Evolutionary conservation across 1,284 basidiomycete genomes (phyloP).

Genomic region (Melampsora americana): DNA sequence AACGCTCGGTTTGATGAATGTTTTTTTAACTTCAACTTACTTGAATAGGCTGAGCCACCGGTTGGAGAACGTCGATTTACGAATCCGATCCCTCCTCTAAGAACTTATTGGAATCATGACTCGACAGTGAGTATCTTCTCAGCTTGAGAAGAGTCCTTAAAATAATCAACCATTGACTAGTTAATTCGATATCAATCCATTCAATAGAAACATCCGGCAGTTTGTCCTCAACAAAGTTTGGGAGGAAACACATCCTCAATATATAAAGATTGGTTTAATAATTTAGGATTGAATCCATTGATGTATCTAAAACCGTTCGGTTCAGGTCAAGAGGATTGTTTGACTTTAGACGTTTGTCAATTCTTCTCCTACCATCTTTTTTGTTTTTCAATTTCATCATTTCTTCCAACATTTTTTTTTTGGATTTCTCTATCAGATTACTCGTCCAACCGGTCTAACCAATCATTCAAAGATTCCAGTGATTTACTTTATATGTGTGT

Average conservation of each 20-base stretch:
- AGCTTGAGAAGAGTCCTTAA: background rate
- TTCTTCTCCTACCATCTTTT: background rate
- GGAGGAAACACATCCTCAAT: conserved; percentile 30
- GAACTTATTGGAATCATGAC: conserved; percentile 27
- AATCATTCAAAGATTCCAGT: conserved; percentile 16
- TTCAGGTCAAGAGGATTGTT: too few relatives aligned
- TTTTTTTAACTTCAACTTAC: background rate
- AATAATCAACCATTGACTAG: background rate
- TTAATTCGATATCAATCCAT: background rate
- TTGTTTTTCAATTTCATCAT: background rate
- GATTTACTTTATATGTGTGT: conserved; percentile 34
- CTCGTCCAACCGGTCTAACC: conserved; percentile 23
- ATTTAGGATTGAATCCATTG: conserved; percentile 21
- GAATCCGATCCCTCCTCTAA: conserved; percentile 18
- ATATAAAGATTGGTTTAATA: conserved; percentile 26
- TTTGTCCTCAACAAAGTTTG: conserved; percentile 37
- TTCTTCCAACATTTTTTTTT: background rate
- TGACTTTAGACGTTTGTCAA: conserved; percentile 35
- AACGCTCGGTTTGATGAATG: background rate
- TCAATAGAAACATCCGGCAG: conserved; percentile 8
- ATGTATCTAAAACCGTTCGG: conserved; percentile 28
- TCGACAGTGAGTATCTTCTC: conserved; percentile 7
- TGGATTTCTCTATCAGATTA: conserved; percentile 4
- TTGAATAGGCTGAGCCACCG: conserved; percentile 19
- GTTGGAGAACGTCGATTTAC: too few relatives aligned